Evolutionary conservation across 495 filamentous ascomycete species (phyloP).

Genomic region (Apodospora peruviana): DNA sequence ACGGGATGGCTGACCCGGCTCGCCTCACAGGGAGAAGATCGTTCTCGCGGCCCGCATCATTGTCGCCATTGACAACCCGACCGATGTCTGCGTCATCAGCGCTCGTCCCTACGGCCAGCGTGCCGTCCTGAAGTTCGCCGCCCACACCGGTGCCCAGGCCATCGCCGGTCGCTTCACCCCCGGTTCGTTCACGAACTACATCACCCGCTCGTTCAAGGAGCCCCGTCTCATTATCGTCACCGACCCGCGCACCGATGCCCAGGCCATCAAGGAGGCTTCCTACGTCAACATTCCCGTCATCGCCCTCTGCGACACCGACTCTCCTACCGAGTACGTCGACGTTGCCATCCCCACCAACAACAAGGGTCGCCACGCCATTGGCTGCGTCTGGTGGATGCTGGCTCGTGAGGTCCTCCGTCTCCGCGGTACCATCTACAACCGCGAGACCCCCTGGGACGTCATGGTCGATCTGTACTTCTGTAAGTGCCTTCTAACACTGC

Average conservation of each 20-base stretch:
- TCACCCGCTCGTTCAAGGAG: conserved; percentile 99
- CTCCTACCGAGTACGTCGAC: conserved; percentile 98
- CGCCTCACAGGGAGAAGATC: conserved; percentile 84
- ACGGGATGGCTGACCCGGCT: background rate
- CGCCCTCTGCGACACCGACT: conserved; percentile 97
- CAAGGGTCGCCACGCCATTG: conserved; percentile 98
- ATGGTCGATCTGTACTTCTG: conserved; percentile 99
- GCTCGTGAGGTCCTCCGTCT: conserved; percentile 99
- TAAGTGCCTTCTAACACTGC: conserved; percentile 35
- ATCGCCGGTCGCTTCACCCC: conserved; percentile 99
- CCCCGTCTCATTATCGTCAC: conserved; percentile 98
- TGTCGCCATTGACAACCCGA: conserved; percentile 97
- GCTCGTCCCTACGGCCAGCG: conserved; percentile 99
- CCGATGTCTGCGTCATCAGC: conserved; percentile 97
- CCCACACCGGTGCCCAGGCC: conserved; percentile 93
- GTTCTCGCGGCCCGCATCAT: conserved; percentile 97
- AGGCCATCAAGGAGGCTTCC: conserved; percentile 99
- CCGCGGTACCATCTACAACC: conserved; percentile 87
- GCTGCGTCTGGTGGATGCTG: conserved; percentile 98
- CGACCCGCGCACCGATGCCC: conserved; percentile 97
- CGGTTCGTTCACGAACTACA: conserved; percentile 99
- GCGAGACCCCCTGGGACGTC: conserved; percentile 94
- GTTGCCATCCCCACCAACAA: conserved; percentile 99
- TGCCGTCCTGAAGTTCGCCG: conserved; percentile 97
- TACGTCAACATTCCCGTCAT: conserved; percentile 99